phyloP scores from a whole-genome alignment of 2,329 filamentous ascomycete genomes.

The Lasiodiplodia sp. region DNA sequence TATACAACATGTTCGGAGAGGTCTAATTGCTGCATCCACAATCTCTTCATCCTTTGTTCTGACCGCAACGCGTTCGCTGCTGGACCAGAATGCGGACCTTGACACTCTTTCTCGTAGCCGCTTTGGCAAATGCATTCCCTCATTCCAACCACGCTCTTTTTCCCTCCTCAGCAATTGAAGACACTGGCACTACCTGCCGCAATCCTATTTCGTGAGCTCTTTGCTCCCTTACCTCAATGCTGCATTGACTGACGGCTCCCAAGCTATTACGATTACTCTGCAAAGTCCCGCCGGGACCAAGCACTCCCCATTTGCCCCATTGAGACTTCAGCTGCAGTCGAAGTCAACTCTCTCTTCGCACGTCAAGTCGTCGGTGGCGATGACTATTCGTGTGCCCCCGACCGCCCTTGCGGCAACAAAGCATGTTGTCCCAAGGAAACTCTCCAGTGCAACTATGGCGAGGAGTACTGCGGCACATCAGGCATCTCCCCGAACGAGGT shows the following conservation, averaged over 20 bases:
- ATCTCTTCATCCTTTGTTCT: background rate
- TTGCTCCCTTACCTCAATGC: background rate
- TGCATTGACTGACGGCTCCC: background rate
- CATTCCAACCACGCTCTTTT: conserved; percentile 5
- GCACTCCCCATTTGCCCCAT: background rate
- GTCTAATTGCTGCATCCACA: no score
- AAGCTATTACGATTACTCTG: conserved; percentile 11
- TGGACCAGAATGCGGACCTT: background rate
- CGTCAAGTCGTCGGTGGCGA: background rate
- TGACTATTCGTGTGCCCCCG: conserved; percentile 18
- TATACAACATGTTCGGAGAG: no score
- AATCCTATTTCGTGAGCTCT: background rate
- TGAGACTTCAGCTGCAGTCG: background rate
- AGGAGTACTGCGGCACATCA: conserved; percentile 19
- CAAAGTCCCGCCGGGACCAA: background rate
- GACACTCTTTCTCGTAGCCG: background rate
- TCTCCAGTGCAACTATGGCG: conserved; percentile 19
- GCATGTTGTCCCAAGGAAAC: conserved; percentile 21
- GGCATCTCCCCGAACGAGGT: background rate
- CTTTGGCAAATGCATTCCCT: background rate
- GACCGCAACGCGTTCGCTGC: background rate
- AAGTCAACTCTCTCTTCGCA: background rate
- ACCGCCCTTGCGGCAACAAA: conserved; percentile 10
- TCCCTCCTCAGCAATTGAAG: background rate
- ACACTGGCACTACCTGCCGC: conserved; percentile 4